Evolutionary conservation across 2,329 filamentous ascomycete species (phyloP), one percentile per base, ranked within the genome.

Genomic region (Pseudogymnoascus sp.): DNA sequence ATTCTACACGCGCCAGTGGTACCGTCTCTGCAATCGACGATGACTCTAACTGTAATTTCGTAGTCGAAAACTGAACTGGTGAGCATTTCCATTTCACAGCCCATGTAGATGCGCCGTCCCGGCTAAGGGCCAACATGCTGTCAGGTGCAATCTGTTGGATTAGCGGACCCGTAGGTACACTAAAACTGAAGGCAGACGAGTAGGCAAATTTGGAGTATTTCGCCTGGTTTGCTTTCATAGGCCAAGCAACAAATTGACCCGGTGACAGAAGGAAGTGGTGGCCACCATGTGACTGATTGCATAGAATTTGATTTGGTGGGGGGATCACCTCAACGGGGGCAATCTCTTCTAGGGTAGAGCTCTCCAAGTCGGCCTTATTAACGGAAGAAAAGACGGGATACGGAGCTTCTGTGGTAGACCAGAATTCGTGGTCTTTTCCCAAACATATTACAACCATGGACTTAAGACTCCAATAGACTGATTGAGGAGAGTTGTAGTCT

Each of bases 401-500:
- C 4, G 69, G 63, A 0, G 65, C 59, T 59, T 83, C 77, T 3
- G 76, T 63, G 0, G 71, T 67, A 0, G 68, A 69, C 81, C 81
- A 84, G 60, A 84, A 83, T 0, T 71, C 67, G 43, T 81, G 71
- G 0, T 69, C 64, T 1, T 68, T 64, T 0, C 70, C 62, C 0
- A 83, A 62, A 0, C 71, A 73, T 0, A 81, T 68, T 0, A 75
- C 75, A 1, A 82, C 70, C 3, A 83, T 75, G 0, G 78, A 76
- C 61, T 84, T 84, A n/a, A 83, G 70, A 4, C 75, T 77, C 81
- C 81, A 83, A 66, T 83, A 84, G 0, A 76, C 74, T 0, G 81
- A 83, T 63, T 84, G 81, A 0, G 81, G 80, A 2, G 81, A 83
- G 67, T 83, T 83, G 68, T 84, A 83, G 65, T 82, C 79, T 66